Conservation (phyloP, 352 stramenopile genomes). For the Phytophthora sojae region DNA sequence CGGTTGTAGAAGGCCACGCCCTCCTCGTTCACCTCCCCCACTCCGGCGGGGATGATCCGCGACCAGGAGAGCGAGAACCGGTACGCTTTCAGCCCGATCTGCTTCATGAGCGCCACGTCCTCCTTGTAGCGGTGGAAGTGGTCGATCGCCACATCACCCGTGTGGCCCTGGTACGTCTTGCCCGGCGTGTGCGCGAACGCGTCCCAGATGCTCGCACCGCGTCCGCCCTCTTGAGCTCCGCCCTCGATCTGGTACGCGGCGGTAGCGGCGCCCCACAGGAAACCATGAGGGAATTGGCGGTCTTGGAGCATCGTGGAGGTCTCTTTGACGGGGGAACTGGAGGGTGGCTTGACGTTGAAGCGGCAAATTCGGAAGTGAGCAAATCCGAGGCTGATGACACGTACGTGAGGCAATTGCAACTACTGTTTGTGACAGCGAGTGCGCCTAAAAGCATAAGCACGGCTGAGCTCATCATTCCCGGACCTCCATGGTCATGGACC, state of each 20-base stretch:
- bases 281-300: neutral
- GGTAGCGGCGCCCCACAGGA: constrained; percentile 82
- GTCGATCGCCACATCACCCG: constrained; percentile 90
- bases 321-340: neutral
- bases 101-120: constrained; percentile 92
- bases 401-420: neutral
- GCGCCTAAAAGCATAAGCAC: too few species aligned
- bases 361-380: neutral
- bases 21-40: constrained; percentile 77
- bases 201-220: constrained; percentile 93
- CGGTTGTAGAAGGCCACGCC: constrained; percentile 93
- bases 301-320: neutral
- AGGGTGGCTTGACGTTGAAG: neutral
- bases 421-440: neutral
- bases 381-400: too few species aligned
- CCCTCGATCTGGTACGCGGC: constrained; percentile 95
- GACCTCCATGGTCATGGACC: too few species aligned
- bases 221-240: constrained; percentile 78
- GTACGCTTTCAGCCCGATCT: constrained; percentile 91
- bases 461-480: neutral
- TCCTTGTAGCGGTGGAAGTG: constrained; percentile 92
- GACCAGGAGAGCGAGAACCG: constrained; percentile 94
- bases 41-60: constrained; percentile 90
- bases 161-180: constrained; percentile 79
- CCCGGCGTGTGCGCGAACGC: constrained; percentile 73